Evolutionary conservation across 768 basidiomycete genomes (phyloP).

Genomic region (Fistulinella prunicolor): DNA sequence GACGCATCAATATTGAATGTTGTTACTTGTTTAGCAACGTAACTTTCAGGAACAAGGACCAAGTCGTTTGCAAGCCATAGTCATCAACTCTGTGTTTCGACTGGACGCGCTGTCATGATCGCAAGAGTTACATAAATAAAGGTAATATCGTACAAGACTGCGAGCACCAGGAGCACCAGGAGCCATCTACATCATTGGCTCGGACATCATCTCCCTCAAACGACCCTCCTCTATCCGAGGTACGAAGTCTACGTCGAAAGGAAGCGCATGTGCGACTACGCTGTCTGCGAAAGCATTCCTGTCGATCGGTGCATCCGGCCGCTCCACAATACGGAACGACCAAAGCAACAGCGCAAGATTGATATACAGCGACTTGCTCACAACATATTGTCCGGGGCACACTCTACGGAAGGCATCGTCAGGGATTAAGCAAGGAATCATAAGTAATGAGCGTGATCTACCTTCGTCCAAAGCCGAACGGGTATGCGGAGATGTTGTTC

Average conservation of each 20-base stretch:
- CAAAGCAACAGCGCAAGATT: constrained; percentile 61
- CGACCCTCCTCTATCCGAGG: constrained; percentile 32
- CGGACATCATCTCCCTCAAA: neutral
- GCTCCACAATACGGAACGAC: constrained; percentile 53
- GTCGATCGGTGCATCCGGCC: constrained; percentile 53
- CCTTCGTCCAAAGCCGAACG: constrained; percentile 52
- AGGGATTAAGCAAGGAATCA: neutral
- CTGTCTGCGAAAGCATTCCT: constrained; percentile 51
- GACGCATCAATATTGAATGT: too few relatives aligned
- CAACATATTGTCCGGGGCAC: constrained; percentile 61
- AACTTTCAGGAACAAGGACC: too few relatives aligned
- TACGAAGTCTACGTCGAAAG: constrained; percentile 55
- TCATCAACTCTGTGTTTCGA: too few relatives aligned
- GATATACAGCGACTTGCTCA: constrained; percentile 49
- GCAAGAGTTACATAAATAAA: too few relatives aligned
- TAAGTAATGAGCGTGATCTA: neutral
- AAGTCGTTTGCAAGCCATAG: too few relatives aligned
- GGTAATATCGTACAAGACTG: too few relatives aligned
- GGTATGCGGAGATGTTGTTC: constrained; percentile 42
- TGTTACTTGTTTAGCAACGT: too few relatives aligned
- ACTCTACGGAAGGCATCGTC: constrained; percentile 34
- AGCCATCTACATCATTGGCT: neutral
- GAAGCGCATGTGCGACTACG: constrained; percentile 53
- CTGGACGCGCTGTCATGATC: too few relatives aligned
- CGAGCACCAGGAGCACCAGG: too few relatives aligned